A percentile compares a stretch with the other conserved stretches of the same genome.
phyloP scores from a whole-genome alignment of 768 basidiomycete species.

The Sutorius australiensis region DNA sequence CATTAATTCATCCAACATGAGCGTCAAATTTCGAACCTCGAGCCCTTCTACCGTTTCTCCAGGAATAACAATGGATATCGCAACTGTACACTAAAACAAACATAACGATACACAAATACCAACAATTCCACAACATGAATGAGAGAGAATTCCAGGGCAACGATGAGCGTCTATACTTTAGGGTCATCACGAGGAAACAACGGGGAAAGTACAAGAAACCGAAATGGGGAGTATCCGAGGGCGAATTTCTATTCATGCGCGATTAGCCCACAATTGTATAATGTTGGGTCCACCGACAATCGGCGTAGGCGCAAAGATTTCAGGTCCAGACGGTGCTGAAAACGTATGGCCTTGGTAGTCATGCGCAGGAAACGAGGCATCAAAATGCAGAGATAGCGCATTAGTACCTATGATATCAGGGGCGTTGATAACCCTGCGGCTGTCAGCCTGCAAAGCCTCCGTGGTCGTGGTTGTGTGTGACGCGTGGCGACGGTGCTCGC shows the following conservation, averaged over 20 bases:
- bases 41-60: neutral
- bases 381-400: conserved; percentile 35
- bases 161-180: conserved; percentile 16
- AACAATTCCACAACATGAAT: conserved; percentile 11
- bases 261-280: conserved; percentile 33
- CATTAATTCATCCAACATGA: neutral
- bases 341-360: conserved; percentile 16
- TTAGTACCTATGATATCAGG: conserved; percentile 28
- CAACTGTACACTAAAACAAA: conserved; percentile 11
- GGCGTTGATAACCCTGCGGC: conserved; percentile 14
- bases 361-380: conserved; percentile 32
- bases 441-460: conserved; percentile 19
- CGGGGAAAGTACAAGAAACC: neutral
- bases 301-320: conserved; percentile 34
- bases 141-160: conserved; percentile 2
- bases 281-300: conserved; percentile 34
- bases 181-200: neutral
- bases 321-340: conserved; percentile 26
- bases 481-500: conserved; percentile 19
- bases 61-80: neutral
- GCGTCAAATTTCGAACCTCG: neutral
- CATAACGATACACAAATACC: conserved; percentile 24
- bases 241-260: conserved; percentile 21
- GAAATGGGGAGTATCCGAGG: neutral
- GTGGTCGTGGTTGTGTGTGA: conserved; percentile 16